Base-by-base conservation (phyloP, 768 basidiomycete species). In the Amanita brunnescens region DNA sequence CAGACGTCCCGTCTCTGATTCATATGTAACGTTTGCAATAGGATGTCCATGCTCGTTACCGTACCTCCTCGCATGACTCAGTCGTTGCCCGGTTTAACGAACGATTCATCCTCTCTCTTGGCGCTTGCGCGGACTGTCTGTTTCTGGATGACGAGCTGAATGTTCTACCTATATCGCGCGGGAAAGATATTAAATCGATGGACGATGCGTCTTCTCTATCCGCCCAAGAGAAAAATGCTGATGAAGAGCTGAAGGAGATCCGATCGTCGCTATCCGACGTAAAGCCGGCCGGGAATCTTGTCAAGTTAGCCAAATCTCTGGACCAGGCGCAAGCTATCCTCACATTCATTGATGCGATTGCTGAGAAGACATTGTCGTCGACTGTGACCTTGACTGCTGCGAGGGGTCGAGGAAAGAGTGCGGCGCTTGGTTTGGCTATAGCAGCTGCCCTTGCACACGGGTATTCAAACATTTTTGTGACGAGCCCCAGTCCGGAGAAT, bases 131-230 rank as follows among this genome's bases (percentile, higher is more conserved):
- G 6, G 91, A 95, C 62, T 97, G 95, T 60, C 75, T 99, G 1
- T 83, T 98, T 21, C 78, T 99, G 45, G 96, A 99, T 62, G 96
- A 99, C 61, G 96, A 99, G 66, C 80, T 99, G 39, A 98, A 98
- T 63, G 94, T 98, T 10, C 80, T 99, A 6, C 96, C 96, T 3
- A 83, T 99, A 18, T 97, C 94, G 3, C 85, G 84, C 24, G 95
- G 89, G 35, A 98, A 98, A 69, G 90, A 97, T 62, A 95, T 98
- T 60, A 70, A 71, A 1, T 80, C 87, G 0, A 64, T 91, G 18
- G 67, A 79, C 64, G 70, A 78, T 65, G 53, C 55, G 1, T 69
- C 61, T 60, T 57, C 34, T 58, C 66, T 57, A 51, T 24, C 41
- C 2, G 5, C 32, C 23, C 42, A 32, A 44, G 38, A 51, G 13